Evolutionary conservation across 164 flowering plant genomes (phyloP).

Genomic region (Euptelea pleiosperma): DNA sequence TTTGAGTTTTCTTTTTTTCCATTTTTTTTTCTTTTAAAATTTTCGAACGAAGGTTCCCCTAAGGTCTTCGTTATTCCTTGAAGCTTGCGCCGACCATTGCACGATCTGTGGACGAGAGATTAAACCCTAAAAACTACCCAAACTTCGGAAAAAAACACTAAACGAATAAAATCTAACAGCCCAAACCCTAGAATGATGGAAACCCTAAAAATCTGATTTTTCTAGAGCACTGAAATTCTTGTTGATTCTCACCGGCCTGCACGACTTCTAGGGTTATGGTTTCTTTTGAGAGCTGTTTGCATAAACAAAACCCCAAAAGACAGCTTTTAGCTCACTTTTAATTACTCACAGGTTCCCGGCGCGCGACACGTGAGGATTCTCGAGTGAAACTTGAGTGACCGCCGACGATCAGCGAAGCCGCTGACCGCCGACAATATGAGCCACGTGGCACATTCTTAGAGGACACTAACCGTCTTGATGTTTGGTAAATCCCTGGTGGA

Average conservation of each 20-base stretch:
- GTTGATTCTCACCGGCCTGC: constrained; percentile 6
- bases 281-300: too few relatives aligned
- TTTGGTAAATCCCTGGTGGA: too few relatives aligned
- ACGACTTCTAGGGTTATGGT: background rate
- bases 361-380: constrained; percentile 1
- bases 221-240: too few relatives aligned
- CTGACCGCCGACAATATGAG: too few relatives aligned
- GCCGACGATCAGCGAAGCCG: too few relatives aligned
- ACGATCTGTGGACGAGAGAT: constrained; percentile 26
- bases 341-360: too few relatives aligned
- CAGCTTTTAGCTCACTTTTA: constrained; percentile 1
- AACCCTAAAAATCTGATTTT: constrained; percentile 3
- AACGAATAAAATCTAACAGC: constrained; percentile 1
- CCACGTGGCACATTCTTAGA: too few relatives aligned
- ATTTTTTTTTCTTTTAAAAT: background rate
- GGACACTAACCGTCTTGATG: too few relatives aligned
- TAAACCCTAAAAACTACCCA: background rate
- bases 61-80: background rate
- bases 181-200: background rate
- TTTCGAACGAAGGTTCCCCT: constrained; percentile 20
- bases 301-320: too few relatives aligned
- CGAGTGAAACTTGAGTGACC: too few relatives aligned
- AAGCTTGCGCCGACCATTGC: constrained; percentile 35
- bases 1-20: too few relatives aligned
- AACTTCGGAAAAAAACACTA: background rate